Conservation (phyloP, 1,284 basidiomycete species). For the Ceratobasidium sp. region DNA sequence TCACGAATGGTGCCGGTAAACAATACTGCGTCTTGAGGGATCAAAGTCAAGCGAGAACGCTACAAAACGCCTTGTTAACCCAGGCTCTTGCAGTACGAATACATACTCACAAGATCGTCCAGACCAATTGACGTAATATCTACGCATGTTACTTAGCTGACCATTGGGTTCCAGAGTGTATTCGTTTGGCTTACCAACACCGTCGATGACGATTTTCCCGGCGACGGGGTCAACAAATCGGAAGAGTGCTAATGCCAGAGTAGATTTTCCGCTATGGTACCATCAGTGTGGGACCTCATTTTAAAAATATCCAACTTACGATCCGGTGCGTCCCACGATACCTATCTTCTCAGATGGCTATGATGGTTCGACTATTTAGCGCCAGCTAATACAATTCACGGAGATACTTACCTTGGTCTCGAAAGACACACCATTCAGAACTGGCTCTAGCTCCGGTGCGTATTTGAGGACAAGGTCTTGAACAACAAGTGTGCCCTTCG, state of each 20-base stretch:
- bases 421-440: constrained; percentile 76
- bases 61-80: background rate
- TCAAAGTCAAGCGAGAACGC: constrained; percentile 24
- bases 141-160: background rate
- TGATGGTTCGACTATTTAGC: background rate
- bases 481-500: constrained; percentile 56
- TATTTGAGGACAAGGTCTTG: constrained; percentile 83
- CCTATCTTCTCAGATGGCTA: constrained; percentile 74
- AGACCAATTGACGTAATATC: constrained; percentile 86
- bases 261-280: constrained; percentile 69
- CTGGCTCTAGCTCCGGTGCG: constrained; percentile 81
- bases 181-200: constrained; percentile 59
- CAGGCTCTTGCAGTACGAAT: background rate
- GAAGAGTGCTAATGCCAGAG: constrained; percentile 84
- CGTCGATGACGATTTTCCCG: constrained; percentile 85
- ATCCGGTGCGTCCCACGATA: constrained; percentile 75
- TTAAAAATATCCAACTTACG: constrained; percentile 42
- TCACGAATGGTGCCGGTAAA: constrained; percentile 27
- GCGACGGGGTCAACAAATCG: constrained; percentile 86
- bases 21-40: constrained; percentile 2
- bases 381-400: background rate
- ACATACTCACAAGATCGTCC: constrained; percentile 81
- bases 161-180: background rate
- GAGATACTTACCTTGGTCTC: constrained; percentile 55
- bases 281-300: constrained; percentile 41